phyloP scores from a whole-genome alignment of 176 grass and related monocot genomes.

The Alopecurus myosuroides region DNA sequence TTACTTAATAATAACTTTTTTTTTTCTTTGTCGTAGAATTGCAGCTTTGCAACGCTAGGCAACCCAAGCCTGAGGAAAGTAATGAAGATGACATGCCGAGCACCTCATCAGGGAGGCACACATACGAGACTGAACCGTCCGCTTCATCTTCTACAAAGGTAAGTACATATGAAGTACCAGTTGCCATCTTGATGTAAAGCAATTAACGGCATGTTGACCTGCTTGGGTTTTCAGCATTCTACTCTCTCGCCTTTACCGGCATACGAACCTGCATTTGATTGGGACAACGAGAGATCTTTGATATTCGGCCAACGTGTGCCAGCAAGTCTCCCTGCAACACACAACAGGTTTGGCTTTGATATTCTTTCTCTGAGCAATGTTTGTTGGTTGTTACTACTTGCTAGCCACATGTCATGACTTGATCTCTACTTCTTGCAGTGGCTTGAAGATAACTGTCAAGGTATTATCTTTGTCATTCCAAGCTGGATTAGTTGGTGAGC shows the following conservation, averaged over 20 bases:
- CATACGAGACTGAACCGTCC: constrained; percentile 37
- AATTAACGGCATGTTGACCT: constrained; percentile 16
- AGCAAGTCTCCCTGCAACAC: constrained; percentile 67
- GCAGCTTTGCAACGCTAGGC: constrained; percentile 71
- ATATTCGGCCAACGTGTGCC: constrained; percentile 92
- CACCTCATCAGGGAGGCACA: constrained; percentile 92
- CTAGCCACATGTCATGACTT: constrained; percentile 33
- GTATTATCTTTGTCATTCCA: constrained; percentile 96
- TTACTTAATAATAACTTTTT: background rate
- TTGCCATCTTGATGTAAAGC: constrained; percentile 14
- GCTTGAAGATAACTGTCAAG: constrained; percentile 96
- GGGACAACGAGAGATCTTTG: constrained; percentile 97
- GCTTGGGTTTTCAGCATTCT: constrained; percentile 67
- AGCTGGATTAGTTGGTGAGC: constrained; percentile 93
- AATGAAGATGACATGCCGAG: constrained; percentile 77
- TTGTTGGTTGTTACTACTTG: constrained; percentile 3
- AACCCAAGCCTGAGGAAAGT: constrained; percentile 60
- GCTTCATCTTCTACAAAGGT: constrained; percentile 58
- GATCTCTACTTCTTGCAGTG: constrained; percentile 46
- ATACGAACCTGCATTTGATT: constrained; percentile 98
- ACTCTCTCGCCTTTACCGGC: constrained; percentile 77
- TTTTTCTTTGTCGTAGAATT: constrained; percentile 56
- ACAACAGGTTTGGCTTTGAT: constrained; percentile 73
- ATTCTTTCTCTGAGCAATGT: background rate
- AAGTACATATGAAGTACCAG: constrained; percentile 7